Evolutionary conservation across 495 filamentous ascomycete genomes (phyloP).

Genomic region (Neurospora sp.): DNA sequence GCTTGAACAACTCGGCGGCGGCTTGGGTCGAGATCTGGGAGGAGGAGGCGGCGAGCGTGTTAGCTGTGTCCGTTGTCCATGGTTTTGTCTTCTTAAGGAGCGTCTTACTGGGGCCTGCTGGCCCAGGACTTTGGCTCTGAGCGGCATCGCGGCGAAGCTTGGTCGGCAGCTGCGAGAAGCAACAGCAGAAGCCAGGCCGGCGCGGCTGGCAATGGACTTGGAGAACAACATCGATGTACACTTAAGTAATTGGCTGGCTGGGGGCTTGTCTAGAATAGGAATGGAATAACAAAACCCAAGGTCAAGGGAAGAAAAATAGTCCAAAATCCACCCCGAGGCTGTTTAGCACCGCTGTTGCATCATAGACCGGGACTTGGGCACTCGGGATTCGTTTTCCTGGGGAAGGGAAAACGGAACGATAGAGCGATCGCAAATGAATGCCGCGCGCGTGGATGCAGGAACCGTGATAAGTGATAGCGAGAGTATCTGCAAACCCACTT

Average conservation of each 20-base stretch:
- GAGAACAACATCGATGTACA: constrained; percentile 31
- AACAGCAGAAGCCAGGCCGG: constrained; percentile 28
- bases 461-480: not conserved
- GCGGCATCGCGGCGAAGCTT: constrained; percentile 57
- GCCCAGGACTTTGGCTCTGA: constrained; percentile 71
- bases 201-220: constrained; percentile 28
- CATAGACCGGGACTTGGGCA: not conserved
- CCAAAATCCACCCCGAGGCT: not conserved
- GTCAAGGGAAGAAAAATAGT: not conserved
- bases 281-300: not conserved
- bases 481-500: not conserved
- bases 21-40: constrained; percentile 48
- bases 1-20: constrained; percentile 17
- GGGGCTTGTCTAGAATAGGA: not conserved
- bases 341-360: not conserved
- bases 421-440: not conserved
- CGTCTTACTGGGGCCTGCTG: constrained; percentile 41
- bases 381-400: not conserved
- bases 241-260: not conserved
- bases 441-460: not conserved
- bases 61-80: not conserved
- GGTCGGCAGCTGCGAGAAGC: constrained; percentile 23
- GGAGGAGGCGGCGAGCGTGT: not conserved
- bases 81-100: not conserved
- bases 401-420: not conserved